Conservation (phyloP, 2,329 filamentous ascomycete species). For the Diaporthe citri region DNA sequence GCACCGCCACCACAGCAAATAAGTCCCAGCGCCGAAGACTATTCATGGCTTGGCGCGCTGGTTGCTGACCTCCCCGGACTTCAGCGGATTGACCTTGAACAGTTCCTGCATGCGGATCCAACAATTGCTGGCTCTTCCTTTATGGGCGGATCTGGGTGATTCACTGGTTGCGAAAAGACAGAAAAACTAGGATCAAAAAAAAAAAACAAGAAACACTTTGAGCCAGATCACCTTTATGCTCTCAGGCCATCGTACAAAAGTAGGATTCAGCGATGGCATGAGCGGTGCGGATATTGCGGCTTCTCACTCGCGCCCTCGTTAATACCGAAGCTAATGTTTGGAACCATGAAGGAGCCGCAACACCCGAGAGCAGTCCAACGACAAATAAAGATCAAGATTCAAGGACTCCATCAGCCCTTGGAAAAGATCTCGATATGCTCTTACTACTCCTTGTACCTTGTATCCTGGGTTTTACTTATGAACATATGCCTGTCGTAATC, state of each 20-base stretch:
- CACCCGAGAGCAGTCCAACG: background rate
- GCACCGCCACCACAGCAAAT: background rate
- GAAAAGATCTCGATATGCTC: background rate
- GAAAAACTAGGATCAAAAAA: background rate
- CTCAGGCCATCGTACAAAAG: background rate
- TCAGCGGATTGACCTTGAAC: constrained; percentile 58
- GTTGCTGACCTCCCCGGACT: constrained; percentile 58
- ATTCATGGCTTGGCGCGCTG: constrained; percentile 57
- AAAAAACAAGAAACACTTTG: background rate
- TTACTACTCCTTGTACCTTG: background rate
- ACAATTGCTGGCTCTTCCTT: constrained; percentile 31
- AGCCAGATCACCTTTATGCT: background rate
- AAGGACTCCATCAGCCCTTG: background rate
- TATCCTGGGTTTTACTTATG: background rate
- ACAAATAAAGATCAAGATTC: background rate
- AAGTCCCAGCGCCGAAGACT: constrained; percentile 48
- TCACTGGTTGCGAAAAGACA: background rate
- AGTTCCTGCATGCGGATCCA: constrained; percentile 45
- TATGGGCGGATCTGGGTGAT: constrained; percentile 23
- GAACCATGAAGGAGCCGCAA: constrained; percentile 8
- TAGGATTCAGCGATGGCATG: background rate
- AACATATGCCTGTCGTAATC: background rate
- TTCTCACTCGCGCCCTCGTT: background rate
- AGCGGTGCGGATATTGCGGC: constrained; percentile 37
- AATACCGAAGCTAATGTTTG: background rate